phyloP scores from a whole-genome alignment of 768 basidiomycete species.

The Mycena galericulata region DNA sequence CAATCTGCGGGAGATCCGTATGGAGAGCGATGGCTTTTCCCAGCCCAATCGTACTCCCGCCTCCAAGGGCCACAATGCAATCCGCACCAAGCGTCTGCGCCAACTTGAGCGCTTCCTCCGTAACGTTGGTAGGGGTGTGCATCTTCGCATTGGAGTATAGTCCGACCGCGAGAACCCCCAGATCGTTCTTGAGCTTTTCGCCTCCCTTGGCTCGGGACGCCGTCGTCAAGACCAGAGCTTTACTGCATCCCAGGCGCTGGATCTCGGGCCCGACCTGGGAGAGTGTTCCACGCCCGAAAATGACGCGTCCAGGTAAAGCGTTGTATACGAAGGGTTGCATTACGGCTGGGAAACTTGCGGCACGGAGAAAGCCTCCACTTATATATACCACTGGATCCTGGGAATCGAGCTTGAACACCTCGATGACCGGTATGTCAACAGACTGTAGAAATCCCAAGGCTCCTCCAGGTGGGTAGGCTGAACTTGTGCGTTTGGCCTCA shows the following conservation, averaged over 20 bases:
- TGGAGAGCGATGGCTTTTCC: conserved; percentile 55
- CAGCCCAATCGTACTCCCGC: conserved; percentile 52
- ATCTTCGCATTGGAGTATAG: conserved; percentile 53
- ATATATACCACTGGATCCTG: too few species aligned
- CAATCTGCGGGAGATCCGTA: conserved; percentile 53
- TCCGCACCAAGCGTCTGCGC: conserved; percentile 45
- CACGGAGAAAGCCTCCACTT: too few species aligned
- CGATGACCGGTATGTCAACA: too few species aligned
- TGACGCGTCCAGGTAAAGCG: conserved; percentile 49
- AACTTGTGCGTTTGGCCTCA: too few species aligned
- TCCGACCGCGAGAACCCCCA: conserved; percentile 43
- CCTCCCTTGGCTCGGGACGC: conserved; percentile 47
- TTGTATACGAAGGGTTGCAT: conserved; percentile 54
- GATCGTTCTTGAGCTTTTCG: conserved; percentile 34
- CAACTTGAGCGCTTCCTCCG: conserved; percentile 47
- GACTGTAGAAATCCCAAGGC: too few species aligned
- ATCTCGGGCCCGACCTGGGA: conserved; percentile 47
- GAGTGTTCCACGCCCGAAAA: conserved; percentile 52
- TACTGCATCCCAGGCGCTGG: conserved; percentile 44
- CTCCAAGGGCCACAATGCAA: conserved; percentile 52
- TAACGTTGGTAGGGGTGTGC: conserved; percentile 54
- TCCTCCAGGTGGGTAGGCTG: too few species aligned
- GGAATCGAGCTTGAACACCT: too few species aligned
- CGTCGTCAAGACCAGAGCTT: conserved; percentile 50
- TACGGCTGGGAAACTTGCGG: background rate